These are phyloP conservation scores for Phyllostachys edulis DNA, from an alignment of 176 grass and related monocot genomes.

Conservation along the genomic window DNA sequence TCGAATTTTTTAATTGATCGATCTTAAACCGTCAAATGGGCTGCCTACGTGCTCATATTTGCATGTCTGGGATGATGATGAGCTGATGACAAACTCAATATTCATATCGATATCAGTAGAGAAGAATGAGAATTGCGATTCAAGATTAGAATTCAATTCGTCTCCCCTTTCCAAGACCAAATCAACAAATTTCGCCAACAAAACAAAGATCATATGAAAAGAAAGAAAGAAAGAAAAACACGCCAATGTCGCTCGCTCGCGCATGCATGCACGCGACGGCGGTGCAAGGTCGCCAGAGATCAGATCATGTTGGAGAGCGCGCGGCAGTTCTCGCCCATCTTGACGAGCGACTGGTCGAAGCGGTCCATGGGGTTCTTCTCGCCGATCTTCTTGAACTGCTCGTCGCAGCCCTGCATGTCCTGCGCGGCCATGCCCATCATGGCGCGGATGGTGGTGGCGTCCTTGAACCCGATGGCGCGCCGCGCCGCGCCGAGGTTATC, in stretches of 20 bases:
- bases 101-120: background rate
- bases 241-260: background rate
- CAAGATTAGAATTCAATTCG: background rate
- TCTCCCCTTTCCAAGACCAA: slow-evolving; percentile 8
- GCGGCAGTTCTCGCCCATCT: slow-evolving; percentile 37
- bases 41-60: too few species aligned
- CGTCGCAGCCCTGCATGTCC: slow-evolving; percentile 47
- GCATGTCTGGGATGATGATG: background rate
- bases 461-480: slow-evolving; percentile 36
- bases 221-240: background rate
- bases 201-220: background rate
- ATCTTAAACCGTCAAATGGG: too few species aligned
- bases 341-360: background rate
- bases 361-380: slow-evolving; percentile 26
- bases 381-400: slow-evolving; percentile 34
- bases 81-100: background rate
- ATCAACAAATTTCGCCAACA: background rate
- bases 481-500: slow-evolving; percentile 34
- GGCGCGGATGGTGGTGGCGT: slow-evolving; percentile 44
- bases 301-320: slow-evolving; percentile 53
- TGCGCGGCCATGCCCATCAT: slow-evolving; percentile 46
- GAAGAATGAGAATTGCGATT: background rate
- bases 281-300: background rate
- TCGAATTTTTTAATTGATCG: too few species aligned
- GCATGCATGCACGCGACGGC: background rate